Evolutionary conservation across 2,329 filamentous ascomycete genomes (phyloP), one percentile per base, ranked within the genome.

Genomic region (Neonectria coccinea): DNA sequence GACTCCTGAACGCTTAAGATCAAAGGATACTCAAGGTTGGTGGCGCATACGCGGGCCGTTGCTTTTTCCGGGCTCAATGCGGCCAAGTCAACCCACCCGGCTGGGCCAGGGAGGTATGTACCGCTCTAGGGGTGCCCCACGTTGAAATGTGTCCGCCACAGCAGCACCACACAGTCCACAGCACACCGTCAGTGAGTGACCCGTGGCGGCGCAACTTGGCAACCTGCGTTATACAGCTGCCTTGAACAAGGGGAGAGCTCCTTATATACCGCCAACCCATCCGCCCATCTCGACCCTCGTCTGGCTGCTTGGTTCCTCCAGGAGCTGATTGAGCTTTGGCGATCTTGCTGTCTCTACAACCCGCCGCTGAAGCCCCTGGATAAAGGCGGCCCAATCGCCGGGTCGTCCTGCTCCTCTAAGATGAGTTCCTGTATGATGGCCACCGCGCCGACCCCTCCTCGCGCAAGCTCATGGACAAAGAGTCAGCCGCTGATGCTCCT

Each of bases 361-460:
- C 55, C 58, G 39, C 48, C 65, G 59, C 53, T 62, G 57, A 54
- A 59, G 62, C 71, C 66, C 72, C 70, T 73, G 68, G 72, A 73
- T 68, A 67, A 74, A 76, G 73, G 68, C 74, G 75, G 69, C 74
- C 75, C 69, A 71, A 72, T 70, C 64, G 58, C 69, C 69, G 73
- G 76, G 76, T 75, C 73, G 73, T 74, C 60, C 29, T 51, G 39
- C 61, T 57, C 73, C 66, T 62, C 62, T 68, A 79, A 74, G 70
- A 81, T 81, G 79, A 81, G 79, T 76, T 81, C 79, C 56, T 73
- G 79, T 81, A 77, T 53, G 76, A 27, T 47, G 18, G 18, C 44
- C 51, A 50, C 44, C 51, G 44, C 64, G 63, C 65, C 64, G 51
- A 51, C 27, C 53, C 29, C 65, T 41, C 55, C 48, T 27, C 44